Conservation (phyloP, 257 asterid genomes). For the Solanum sitiens region DNA sequence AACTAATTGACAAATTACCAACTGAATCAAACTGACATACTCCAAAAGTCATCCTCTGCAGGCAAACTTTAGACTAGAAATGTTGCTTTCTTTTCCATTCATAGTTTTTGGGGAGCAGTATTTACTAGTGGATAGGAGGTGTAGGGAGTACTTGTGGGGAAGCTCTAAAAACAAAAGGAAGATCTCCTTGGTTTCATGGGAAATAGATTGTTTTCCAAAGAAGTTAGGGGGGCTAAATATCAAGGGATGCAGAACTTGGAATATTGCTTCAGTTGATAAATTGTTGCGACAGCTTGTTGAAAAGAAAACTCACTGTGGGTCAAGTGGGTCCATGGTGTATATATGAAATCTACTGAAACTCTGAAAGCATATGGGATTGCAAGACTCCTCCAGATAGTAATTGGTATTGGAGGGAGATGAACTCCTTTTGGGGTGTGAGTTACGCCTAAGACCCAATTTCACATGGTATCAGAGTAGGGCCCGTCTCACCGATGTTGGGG, state of each 20-base stretch:
- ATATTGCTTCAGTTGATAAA: neutral
- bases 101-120: neutral
- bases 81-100: neutral
- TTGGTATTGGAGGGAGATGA: neutral
- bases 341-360: neutral
- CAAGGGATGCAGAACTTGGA: neutral
- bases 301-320: neutral
- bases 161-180: neutral
- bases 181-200: neutral
- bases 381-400: neutral
- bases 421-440: no score
- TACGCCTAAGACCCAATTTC: no score
- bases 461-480: no score
- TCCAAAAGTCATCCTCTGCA: neutral
- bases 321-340: neutral
- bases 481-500: no score
- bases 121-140: neutral
- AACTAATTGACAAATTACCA: neutral
- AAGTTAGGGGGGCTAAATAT: neutral
- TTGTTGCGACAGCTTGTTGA: neutral
- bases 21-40: neutral
- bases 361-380: neutral
- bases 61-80: neutral
- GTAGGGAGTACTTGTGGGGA: neutral
- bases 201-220: neutral